phyloP scores from a whole-genome alignment of 495 filamentous ascomycete genomes.

The Cercophora sp. region DNA sequence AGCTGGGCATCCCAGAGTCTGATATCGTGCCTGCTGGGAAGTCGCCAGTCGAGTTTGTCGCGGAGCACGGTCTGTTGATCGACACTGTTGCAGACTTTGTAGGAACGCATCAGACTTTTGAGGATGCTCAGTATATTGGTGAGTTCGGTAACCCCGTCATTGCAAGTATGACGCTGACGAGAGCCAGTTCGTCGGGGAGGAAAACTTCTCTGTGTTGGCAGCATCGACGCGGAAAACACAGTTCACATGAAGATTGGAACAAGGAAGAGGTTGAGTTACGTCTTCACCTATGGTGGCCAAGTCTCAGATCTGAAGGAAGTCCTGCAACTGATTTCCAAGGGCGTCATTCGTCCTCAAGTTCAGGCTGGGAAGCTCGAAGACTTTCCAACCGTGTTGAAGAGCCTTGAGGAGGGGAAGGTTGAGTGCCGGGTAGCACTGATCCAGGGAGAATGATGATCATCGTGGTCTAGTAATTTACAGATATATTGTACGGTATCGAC shows the following conservation, averaged over 20 bases:
- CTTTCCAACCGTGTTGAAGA: conserved; percentile 17
- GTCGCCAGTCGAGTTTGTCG: conserved; percentile 11
- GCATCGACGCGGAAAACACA: conserved; percentile 28
- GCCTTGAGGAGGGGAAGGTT: conserved; percentile 13
- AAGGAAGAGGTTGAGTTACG: conserved; percentile 16
- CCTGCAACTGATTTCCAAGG: conserved; percentile 19
- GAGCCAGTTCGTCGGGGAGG: conserved; percentile 21
- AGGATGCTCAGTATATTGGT: conserved; percentile 16
- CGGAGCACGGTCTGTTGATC: conserved; percentile 9
- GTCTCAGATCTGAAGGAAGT: conserved; percentile 11
- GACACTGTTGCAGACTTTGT: conserved; percentile 12
- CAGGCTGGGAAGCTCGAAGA: conserved; percentile 14
- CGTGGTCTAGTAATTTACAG: no score
- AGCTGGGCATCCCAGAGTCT: conserved; percentile 9
- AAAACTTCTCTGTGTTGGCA: conserved; percentile 35
- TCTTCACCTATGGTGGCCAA: conserved; percentile 16
- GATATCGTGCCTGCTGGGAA: conserved; percentile 12
- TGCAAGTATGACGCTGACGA: neutral
- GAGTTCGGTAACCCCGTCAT: neutral
- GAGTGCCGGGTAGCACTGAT: conserved; percentile 17
- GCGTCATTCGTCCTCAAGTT: conserved; percentile 21
- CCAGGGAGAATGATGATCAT: conserved; percentile 13
- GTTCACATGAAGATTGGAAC: conserved; percentile 21
- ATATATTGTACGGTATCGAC: no score
- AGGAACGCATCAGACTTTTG: conserved; percentile 15